Percentiles rank a stretch among this genome's conserved stretches.
These are phyloP conservation scores for Lignosus rhinocerotis DNA, from an alignment of 1,284 basidiomycete species.

Conservation along the genomic window DNA sequence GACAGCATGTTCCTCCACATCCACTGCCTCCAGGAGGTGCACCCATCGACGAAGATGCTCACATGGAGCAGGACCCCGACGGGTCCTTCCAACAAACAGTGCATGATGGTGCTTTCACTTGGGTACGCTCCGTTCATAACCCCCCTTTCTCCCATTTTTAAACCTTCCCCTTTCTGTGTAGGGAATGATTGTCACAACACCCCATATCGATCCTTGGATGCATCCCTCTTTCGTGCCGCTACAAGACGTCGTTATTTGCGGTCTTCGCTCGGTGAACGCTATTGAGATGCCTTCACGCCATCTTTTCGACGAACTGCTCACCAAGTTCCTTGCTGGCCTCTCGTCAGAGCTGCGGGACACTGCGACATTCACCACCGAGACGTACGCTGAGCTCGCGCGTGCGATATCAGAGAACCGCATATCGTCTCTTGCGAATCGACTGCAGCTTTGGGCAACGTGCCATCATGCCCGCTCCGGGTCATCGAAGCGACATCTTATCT, in stretches of 20 bases:
- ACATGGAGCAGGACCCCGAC: constrained; percentile 28
- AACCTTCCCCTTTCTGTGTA: constrained; percentile 10
- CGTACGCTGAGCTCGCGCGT: constrained; percentile 52
- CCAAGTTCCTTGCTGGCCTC: constrained; percentile 51
- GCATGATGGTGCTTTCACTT: constrained; percentile 31
- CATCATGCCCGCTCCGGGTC: constrained; percentile 66
- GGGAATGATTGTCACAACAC: constrained; percentile 38
- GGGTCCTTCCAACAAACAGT: constrained; percentile 27
- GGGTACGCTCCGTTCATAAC: constrained; percentile 25
- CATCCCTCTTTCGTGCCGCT: constrained; percentile 60
- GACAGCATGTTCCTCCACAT: constrained; percentile 32
- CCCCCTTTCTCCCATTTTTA: not conserved
- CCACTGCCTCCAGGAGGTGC: constrained; percentile 22
- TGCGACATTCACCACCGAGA: constrained; percentile 53
- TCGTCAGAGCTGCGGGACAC: constrained; percentile 60
- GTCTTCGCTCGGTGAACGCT: constrained; percentile 48
- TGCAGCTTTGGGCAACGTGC: constrained; percentile 55
- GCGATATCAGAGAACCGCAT: constrained; percentile 44
- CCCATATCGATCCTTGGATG: constrained; percentile 53
- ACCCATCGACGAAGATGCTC: constrained; percentile 24
- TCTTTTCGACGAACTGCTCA: constrained; percentile 51
- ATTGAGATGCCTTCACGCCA: constrained; percentile 61
- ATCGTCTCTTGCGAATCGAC: constrained; percentile 42
- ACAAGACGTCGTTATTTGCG: constrained; percentile 49
- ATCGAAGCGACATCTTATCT: constrained; percentile 52